Percentiles rank a stretch among this genome's conserved stretches.
Evolutionary conservation across 2,329 filamentous ascomycete genomes (phyloP).

Genomic region (Camillea tinctor): DNA sequence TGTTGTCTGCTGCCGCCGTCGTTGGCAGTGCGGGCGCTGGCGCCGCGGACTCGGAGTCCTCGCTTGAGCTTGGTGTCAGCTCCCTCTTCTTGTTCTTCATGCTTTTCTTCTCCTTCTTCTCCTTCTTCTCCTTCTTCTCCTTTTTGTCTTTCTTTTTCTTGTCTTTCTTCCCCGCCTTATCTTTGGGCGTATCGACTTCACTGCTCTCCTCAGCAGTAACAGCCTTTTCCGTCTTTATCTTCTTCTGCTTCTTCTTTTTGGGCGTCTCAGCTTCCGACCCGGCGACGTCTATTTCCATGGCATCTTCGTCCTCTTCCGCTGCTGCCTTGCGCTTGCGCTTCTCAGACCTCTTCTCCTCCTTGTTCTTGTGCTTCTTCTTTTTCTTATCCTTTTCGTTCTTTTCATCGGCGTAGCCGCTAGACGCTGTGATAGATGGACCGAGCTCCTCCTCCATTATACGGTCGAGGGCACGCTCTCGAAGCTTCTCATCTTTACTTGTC

Average conservation of each 20-base stretch:
- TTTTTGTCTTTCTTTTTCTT: constrained; percentile 16
- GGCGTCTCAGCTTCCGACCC: constrained; percentile 12
- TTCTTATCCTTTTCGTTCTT: constrained; percentile 28
- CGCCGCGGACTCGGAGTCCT: constrained; percentile 19
- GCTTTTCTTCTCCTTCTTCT: constrained; percentile 26
- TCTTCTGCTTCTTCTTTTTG: constrained; percentile 29
- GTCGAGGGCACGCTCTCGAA: constrained; percentile 12
- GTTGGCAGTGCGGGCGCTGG: constrained; percentile 17
- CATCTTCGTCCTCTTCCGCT: constrained; percentile 15
- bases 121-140: constrained; percentile 25
- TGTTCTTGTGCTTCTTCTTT: constrained; percentile 26
- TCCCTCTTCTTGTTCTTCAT: constrained; percentile 23
- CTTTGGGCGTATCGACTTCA: constrained; percentile 19
- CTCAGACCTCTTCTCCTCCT: constrained; percentile 38
- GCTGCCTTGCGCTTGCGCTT: constrained; percentile 28
- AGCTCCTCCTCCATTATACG: constrained; percentile 16
- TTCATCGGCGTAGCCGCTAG: constrained; percentile 10
- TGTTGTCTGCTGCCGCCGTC: constrained; percentile 20
- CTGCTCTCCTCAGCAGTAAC: constrained; percentile 18
- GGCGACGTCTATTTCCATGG: constrained; percentile 11
- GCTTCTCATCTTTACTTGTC: constrained; percentile 9
- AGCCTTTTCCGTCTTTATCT: constrained; percentile 26
- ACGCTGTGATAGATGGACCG: constrained; percentile 10
- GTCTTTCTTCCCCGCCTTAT: too few relatives aligned
- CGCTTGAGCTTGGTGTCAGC: not conserved